Percentiles rank a stretch among this genome's conserved stretches.
phyloP scores from a whole-genome alignment of 495 filamentous ascomycete species.

The Coniosporium apollinis region DNA sequence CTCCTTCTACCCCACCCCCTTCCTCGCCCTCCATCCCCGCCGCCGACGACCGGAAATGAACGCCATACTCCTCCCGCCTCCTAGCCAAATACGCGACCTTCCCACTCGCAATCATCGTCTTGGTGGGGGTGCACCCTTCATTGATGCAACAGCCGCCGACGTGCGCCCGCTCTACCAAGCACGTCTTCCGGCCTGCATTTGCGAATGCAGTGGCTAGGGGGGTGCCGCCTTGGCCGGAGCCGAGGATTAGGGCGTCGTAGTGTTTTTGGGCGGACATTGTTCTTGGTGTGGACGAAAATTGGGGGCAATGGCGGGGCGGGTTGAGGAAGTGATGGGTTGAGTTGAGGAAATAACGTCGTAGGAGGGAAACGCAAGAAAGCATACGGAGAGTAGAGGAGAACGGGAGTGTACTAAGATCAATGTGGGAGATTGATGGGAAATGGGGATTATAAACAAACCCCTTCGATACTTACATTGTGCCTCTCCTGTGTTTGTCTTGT shows the following conservation, averaged over 20 bases:
- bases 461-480: too few species aligned
- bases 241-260: conserved; percentile 30
- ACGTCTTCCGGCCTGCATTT: conserved; percentile 23
- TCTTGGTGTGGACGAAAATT: too few species aligned
- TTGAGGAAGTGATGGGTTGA: too few species aligned
- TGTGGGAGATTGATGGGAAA: too few species aligned
- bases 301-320: too few species aligned
- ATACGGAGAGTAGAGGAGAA: too few species aligned
- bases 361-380: too few species aligned
- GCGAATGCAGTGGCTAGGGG: conserved; percentile 30
- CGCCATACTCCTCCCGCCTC: conserved; percentile 29
- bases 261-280: background rate
- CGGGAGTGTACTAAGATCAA: too few species aligned
- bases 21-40: background rate
- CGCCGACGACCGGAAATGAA: conserved; percentile 9
- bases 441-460: too few species aligned
- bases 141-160: conserved; percentile 36
- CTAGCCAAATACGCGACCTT: conserved; percentile 28
- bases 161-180: conserved; percentile 28
- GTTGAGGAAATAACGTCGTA: too few species aligned
- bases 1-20: conserved; percentile 1
- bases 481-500: too few species aligned
- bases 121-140: conserved; percentile 39
- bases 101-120: conserved; percentile 34
- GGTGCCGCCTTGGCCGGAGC: conserved; percentile 33